Evolutionary conservation across 495 filamentous ascomycete genomes (phyloP).

Genomic region (Trichodelitschia bisporula): DNA sequence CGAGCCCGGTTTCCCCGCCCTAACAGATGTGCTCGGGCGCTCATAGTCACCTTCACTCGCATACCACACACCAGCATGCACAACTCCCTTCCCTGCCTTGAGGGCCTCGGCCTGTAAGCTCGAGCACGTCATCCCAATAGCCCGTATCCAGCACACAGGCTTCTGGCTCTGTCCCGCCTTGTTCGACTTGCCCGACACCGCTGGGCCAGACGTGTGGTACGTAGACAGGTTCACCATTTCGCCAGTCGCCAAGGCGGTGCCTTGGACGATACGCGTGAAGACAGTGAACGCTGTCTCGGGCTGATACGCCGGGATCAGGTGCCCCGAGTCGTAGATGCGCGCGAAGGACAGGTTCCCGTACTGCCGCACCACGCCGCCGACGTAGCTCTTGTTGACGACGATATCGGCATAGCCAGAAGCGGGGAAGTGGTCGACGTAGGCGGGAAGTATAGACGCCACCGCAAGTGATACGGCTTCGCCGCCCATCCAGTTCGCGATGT

Average conservation of each 20-base stretch:
- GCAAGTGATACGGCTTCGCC: constrained; percentile 14
- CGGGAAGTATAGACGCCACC: constrained; percentile 3
- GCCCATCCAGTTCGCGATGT: constrained; percentile 31
- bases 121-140: constrained; percentile 24
- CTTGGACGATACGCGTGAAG: constrained; percentile 15
- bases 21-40: constrained; percentile 12
- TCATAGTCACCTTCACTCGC: constrained; percentile 18
- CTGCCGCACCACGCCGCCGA: constrained; percentile 16
- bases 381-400: constrained; percentile 20
- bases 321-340: constrained; percentile 18
- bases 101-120: constrained; percentile 22
- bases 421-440: constrained; percentile 15
- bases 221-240: constrained; percentile 20
- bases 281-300: constrained; percentile 18
- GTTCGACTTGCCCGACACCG: no score
- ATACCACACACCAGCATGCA: constrained; percentile 28
- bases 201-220: constrained; percentile 28
- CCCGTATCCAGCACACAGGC: constrained; percentile 35
- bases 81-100: constrained; percentile 17
- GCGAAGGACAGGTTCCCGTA: constrained; percentile 19
- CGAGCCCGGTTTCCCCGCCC: constrained; percentile 15
- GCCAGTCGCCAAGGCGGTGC: constrained; percentile 19
- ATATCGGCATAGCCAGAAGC: constrained; percentile 23
- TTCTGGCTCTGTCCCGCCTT: constrained; percentile 18
- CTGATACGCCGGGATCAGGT: constrained; percentile 18